Conservation (phyloP, 108 stramenopile species). For the Phaeodactylum tricornutum region DNA sequence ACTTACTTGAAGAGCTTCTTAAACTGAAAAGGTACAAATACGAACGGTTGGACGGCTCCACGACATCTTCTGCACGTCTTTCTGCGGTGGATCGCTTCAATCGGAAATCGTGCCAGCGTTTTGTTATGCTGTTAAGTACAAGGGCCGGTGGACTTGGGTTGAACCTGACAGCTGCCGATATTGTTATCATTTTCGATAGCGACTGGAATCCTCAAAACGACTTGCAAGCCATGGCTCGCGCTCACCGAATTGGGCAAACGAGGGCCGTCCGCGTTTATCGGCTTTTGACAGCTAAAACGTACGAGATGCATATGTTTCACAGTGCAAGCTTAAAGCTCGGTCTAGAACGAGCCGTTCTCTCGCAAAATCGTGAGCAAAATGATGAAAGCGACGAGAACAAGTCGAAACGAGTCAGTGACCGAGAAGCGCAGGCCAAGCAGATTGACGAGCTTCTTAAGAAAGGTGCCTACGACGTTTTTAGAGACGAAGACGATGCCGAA, state of each 20-base stretch:
- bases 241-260: constrained; percentile 96
- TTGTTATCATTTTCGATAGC: constrained; percentile 75
- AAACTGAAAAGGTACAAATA: constrained; percentile 66
- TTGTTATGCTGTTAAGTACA: constrained; percentile 93
- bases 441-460: constrained; percentile 73
- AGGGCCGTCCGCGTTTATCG: constrained; percentile 68
- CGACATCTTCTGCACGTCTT: constrained; percentile 77
- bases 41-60: constrained; percentile 84
- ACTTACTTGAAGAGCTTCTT: constrained; percentile 89
- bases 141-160: constrained; percentile 69
- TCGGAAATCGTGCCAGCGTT: constrained; percentile 63
- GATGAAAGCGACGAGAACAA: constrained; percentile 28
- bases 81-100: constrained; percentile 88
- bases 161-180: constrained; percentile 85
- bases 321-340: constrained; percentile 93
- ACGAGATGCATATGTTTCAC: constrained; percentile 98
- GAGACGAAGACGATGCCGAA: constrained; percentile 76
- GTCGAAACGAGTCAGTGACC: constrained; percentile 47
- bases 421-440: constrained; percentile 70
- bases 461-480: constrained; percentile 81
- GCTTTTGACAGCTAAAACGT: constrained; percentile 89
- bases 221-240: constrained; percentile 94
- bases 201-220: constrained; percentile 88
- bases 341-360: constrained; percentile 91
- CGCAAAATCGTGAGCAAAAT: constrained; percentile 66